Conservation (phyloP, 163 green algal genomes). For the Coccomyxa subellipsoidea region DNA sequence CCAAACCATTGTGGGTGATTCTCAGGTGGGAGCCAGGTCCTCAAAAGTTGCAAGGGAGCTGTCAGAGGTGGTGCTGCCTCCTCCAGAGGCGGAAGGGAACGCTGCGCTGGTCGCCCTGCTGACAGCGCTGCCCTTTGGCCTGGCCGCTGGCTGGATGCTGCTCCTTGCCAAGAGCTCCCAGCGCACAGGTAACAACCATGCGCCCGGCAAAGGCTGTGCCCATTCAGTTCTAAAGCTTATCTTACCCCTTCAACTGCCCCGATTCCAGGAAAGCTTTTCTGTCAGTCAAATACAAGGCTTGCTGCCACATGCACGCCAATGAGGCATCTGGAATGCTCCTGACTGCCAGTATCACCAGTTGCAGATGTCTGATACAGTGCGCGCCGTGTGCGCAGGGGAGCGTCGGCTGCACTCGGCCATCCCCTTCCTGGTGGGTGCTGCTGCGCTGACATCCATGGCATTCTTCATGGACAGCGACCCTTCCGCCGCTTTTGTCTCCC, state of each 20-base stretch:
- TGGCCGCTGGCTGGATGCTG: constrained; percentile 18
- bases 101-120: constrained; percentile 30
- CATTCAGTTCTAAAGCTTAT: no score
- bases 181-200: constrained; percentile 14
- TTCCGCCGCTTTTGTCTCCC: constrained; percentile 15
- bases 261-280: no score
- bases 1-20: background rate
- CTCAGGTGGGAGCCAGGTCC: background rate
- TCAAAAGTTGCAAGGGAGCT: background rate
- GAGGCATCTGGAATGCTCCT: background rate
- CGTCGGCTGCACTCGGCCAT: constrained; percentile 17
- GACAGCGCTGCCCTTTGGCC: constrained; percentile 43
- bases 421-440: constrained; percentile 17
- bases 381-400: constrained; percentile 28
- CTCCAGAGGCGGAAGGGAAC: background rate
- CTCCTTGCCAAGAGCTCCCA: constrained; percentile 26
- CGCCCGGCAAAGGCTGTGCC: background rate
- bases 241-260: no score
- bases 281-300: no score
- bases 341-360: no score
- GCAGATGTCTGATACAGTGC: no score
- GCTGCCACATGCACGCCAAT: background rate
- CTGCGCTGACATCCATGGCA: constrained; percentile 11
- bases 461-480: constrained; percentile 20
- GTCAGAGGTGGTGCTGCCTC: background rate